A percentile compares a stretch with the other conserved stretches of the same genome.
These are phyloP conservation scores for Stagonosporopsis rhizophila DNA, from an alignment of 2,329 filamentous ascomycete genomes.

Conservation along the genomic window DNA sequence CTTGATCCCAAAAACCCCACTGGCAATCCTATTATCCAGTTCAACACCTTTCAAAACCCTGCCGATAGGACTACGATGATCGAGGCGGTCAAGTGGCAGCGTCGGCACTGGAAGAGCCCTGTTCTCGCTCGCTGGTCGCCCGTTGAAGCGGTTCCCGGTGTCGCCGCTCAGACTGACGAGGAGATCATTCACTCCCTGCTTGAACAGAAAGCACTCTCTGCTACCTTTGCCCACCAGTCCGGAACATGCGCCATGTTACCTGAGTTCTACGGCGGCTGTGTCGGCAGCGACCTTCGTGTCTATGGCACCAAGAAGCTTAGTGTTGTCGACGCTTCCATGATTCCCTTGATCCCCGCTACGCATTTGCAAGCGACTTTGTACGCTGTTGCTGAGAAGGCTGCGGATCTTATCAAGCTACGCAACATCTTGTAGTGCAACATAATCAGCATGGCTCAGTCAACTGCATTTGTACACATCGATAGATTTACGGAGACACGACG, in stretches of 20 bases:
- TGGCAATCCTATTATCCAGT: conserved; percentile 36
- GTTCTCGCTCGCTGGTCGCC: conserved; percentile 38
- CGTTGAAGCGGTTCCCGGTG: conserved; percentile 34
- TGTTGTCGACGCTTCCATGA: conserved; percentile 33
- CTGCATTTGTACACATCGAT: not conserved
- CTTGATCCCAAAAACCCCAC: conserved; percentile 41
- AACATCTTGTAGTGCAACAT: not conserved
- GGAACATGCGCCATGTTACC: conserved; percentile 28
- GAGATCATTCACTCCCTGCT: conserved; percentile 12
- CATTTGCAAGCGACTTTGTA: conserved; percentile 40
- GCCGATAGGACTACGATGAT: conserved; percentile 41
- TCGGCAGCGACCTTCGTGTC: conserved; percentile 21
- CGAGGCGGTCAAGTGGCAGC: conserved; percentile 39
- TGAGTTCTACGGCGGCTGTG: conserved; percentile 27
- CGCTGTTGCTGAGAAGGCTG: conserved; percentile 29
- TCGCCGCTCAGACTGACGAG: conserved; percentile 23
- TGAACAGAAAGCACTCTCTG: not conserved
- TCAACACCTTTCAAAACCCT: conserved; percentile 42
- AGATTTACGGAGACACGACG: conserved; percentile 2
- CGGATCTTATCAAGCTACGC: conserved; percentile 33
- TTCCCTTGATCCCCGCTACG: conserved; percentile 26
- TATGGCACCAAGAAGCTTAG: conserved; percentile 26
- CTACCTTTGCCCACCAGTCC: conserved; percentile 19
- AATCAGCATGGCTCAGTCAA: not conserved
- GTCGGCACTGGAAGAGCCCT: conserved; percentile 35